Evolutionary conservation across 257 asterid species (phyloP).

Genomic region (Buddleja alternifolia): DNA sequence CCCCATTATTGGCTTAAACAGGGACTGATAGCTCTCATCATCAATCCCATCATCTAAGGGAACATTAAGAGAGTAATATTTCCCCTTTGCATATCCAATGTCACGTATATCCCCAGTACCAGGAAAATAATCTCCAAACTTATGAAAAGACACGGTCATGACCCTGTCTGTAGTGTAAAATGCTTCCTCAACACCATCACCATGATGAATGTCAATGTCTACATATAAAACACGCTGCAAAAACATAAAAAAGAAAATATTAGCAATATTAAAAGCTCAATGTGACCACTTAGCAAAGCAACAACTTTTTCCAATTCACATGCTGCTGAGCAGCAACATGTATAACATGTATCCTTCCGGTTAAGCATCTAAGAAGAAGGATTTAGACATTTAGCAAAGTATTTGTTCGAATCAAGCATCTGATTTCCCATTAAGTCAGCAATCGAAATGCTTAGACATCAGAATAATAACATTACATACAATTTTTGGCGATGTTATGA

Average conservation of each 20-base stretch:
- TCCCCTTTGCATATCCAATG: constrained; percentile 62
- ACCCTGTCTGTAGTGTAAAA: constrained; percentile 74
- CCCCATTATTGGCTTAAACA: constrained; percentile 63
- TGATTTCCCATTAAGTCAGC: not conserved
- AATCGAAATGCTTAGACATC: constrained; percentile 2
- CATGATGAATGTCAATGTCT: constrained; percentile 71
- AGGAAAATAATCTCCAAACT: constrained; percentile 71
- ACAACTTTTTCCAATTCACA: constrained; percentile 19
- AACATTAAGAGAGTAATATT: constrained; percentile 65
- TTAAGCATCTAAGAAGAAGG: constrained; percentile 7
- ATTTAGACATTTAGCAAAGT: not conserved
- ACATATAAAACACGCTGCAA: constrained; percentile 66
- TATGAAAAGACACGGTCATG: constrained; percentile 70
- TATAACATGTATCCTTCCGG: not conserved
- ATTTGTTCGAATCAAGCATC: constrained; percentile 9
- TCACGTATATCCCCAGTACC: constrained; percentile 71
- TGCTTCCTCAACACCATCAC: constrained; percentile 73
- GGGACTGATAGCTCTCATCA: constrained; percentile 64
- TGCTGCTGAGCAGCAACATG: constrained; percentile 3
- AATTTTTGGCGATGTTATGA: not conserved
- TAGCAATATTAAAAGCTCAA: constrained; percentile 1
- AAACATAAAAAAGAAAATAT: not conserved
- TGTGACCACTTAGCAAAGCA: constrained; percentile 1
- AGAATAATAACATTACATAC: not conserved
- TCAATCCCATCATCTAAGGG: constrained; percentile 71